phyloP scores from a whole-genome alignment of 2,329 filamentous ascomycete genomes.

The Fusarium agapanthi region DNA sequence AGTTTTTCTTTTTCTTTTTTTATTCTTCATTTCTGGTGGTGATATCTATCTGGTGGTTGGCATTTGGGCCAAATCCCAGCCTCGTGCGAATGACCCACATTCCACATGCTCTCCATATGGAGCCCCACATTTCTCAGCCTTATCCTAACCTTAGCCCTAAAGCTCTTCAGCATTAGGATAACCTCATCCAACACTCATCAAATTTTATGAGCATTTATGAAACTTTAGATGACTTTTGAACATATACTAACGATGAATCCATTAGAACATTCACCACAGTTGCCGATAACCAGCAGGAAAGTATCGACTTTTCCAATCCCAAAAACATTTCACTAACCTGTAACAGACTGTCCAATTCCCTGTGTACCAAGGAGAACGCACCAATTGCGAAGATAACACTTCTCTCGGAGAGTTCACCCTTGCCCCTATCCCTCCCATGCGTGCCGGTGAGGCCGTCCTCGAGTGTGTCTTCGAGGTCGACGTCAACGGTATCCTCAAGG shows the following conservation, averaged over 20 bases:
- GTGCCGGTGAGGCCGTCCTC: constrained; percentile 93
- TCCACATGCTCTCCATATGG: not conserved
- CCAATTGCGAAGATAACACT: constrained; percentile 98
- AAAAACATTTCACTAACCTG: not conserved
- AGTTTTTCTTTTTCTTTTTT: not conserved
- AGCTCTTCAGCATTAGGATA: not conserved
- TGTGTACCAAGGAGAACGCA: constrained; percentile 94
- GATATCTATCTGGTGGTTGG: not conserved
- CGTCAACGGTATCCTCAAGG: constrained; percentile 99
- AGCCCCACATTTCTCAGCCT: not conserved
- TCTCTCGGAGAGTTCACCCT: constrained; percentile 97
- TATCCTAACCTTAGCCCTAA: not conserved
- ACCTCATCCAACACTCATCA: not conserved
- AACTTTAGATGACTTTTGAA: not conserved
- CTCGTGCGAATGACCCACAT: not conserved
- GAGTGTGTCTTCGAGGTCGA: constrained; percentile 99
- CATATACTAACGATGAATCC: not conserved
- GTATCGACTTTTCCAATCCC: not conserved
- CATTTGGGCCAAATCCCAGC: not conserved
- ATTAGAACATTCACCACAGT: constrained; percentile 84
- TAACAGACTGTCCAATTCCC: constrained; percentile 68
- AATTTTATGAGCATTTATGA: not conserved
- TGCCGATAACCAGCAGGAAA: constrained; percentile 71
- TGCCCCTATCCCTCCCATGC: constrained; percentile 86
- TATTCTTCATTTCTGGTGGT: not conserved